Percentiles rank a stretch among this genome's conserved stretches.
Evolutionary conservation across 2,329 filamentous ascomycete genomes (phyloP).

Genomic region (Orbilia oligospora): DNA sequence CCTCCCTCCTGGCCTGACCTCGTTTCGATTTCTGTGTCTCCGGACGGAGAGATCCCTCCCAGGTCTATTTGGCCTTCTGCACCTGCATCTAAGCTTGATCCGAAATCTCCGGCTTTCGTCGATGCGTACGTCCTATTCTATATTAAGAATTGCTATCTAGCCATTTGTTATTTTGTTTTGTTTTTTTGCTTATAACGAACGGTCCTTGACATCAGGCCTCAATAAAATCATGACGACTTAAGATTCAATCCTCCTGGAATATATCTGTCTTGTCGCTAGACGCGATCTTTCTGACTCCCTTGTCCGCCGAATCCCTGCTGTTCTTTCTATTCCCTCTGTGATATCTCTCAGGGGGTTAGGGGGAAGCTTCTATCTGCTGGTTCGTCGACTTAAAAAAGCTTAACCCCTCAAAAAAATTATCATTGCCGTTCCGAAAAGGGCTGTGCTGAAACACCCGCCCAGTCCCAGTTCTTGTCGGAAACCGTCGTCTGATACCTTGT

Average conservation of each 20-base stretch:
- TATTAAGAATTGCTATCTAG: constrained; percentile 33
- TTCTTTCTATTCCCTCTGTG: constrained; percentile 4
- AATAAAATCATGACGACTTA: constrained; percentile 45
- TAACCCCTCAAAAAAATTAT: constrained; percentile 27
- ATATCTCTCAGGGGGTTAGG: constrained; percentile 43
- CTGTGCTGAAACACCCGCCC: constrained; percentile 57
- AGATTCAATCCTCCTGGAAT: constrained; percentile 1
- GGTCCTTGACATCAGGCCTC: constrained; percentile 2
- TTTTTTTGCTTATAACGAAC: constrained; percentile 13
- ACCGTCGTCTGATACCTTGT: constrained; percentile 43
- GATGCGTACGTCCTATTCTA: constrained; percentile 31
- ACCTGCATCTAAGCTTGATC: constrained; percentile 26
- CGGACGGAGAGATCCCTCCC: constrained; percentile 17
- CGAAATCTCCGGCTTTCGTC: constrained; percentile 59
- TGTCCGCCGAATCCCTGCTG: constrained; percentile 37
- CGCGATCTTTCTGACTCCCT: constrained; percentile 40
- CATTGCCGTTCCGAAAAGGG: constrained; percentile 42
- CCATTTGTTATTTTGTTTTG: no score
- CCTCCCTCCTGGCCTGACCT: constrained; percentile 40
- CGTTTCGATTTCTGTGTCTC: constrained; percentile 21
- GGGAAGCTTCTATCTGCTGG: constrained; percentile 43
- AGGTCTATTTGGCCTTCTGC: constrained; percentile 33
- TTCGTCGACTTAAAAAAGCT: constrained; percentile 40
- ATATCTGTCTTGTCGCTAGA: constrained; percentile 42
- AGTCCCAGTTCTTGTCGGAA: constrained; percentile 33